Evolutionary conservation across 495 filamentous ascomycete genomes (phyloP), one percentile per base, ranked within the genome.

Genomic region (Tetracladium setigerum): DNA sequence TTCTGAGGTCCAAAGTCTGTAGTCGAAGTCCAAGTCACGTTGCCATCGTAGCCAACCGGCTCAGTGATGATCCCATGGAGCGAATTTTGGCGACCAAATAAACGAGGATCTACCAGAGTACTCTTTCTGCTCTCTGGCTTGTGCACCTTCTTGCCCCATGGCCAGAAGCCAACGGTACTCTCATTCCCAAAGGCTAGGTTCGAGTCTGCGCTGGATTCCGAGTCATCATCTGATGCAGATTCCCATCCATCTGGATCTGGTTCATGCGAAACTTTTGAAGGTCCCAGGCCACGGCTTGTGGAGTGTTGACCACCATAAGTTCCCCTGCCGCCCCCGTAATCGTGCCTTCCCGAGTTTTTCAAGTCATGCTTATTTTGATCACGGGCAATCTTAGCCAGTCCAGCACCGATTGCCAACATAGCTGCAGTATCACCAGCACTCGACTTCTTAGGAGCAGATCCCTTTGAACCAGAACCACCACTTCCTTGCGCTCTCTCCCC

Each of bases 51-150:
- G 11, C 75, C 74, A 43, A 71, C 76, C 11, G 74, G 71, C 17
- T 68, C 66, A 47, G 68, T 67, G 44, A 79, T 62, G 54, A 65
- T 56, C 10, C 69, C 71, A 41, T 62, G 67, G 15, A 79, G 61
- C 14, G 74, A 74, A 59, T 77, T 77, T 10, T 68, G 57, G 1
- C 73, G 73, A 12, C 74, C 75, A 50, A 77, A 77, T 45, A 73
- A 55, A 47, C 59, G 61, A 4, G 75, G 74, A 36, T 78, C 74
- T 24, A 77, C 70, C 24, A 74, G 60, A 11, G 68, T 67, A 56
- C 53, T 65, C 59, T 52, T 62, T 46, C 49, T 55, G 41, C 41
- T 58, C 50, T 40, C 39, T 22, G 49, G 60, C 37, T 22, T 53
- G 49, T 32, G 44, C 19, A 36, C 52, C 38, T 19, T 54, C 41